Percentiles rank a stretch among this genome's conserved stretches.
These are phyloP conservation scores for Phytophthora pisi DNA, from an alignment of 352 stramenopile species.

Conservation along the genomic window DNA sequence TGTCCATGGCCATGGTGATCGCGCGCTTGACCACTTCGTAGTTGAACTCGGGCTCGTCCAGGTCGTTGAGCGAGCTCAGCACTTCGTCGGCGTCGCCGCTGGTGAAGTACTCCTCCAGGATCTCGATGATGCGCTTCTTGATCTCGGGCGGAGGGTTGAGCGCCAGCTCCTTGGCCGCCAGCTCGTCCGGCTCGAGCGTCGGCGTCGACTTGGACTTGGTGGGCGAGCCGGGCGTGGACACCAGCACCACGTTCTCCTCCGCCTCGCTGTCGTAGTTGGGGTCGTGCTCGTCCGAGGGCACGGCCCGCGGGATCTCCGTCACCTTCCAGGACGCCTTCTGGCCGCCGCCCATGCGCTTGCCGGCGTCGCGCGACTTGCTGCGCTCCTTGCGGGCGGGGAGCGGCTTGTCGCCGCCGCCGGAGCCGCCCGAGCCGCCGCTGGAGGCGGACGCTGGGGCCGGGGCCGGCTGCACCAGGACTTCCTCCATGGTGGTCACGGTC, in stretches of 20 bases:
- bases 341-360: constrained; percentile 87
- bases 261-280: constrained; percentile 94
- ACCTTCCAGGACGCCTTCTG: constrained; percentile 89
- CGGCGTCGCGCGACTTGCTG: constrained; percentile 85
- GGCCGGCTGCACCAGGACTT: constrained; percentile 23
- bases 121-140: constrained; percentile 93
- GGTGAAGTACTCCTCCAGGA: constrained; percentile 90
- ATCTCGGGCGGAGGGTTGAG: constrained; percentile 73
- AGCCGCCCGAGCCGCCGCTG: constrained; percentile 26
- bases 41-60: constrained; percentile 77
- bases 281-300: constrained; percentile 88
- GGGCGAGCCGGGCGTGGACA: constrained; percentile 58
- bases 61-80: constrained; percentile 68
- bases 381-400: constrained; percentile 73
- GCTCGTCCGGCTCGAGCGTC: constrained; percentile 65
- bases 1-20: constrained; percentile 96
- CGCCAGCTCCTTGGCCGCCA: constrained; percentile 80
- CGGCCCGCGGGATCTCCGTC: constrained; percentile 70
- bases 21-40: constrained; percentile 95
- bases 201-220: constrained; percentile 41
- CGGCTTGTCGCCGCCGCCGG: constrained; percentile 55
- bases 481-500: constrained; percentile 27
- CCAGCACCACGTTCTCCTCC: constrained; percentile 89
- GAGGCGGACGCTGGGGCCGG: not conserved
- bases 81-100: constrained; percentile 92